Conservation (phyloP, 345 rosid species). For the Rhizophora apiculata region DNA sequence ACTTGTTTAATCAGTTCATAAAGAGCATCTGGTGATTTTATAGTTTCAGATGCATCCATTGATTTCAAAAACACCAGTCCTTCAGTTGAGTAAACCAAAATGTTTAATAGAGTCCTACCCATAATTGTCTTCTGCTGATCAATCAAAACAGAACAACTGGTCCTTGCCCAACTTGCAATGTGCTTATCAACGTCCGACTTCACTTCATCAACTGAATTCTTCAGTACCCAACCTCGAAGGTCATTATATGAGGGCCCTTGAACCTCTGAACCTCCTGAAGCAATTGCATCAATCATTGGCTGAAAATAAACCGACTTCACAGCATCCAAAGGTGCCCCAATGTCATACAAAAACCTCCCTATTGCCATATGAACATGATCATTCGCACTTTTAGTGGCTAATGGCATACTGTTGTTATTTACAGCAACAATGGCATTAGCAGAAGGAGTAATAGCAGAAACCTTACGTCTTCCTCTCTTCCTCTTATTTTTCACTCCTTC, state of each 20-base stretch:
- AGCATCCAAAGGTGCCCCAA: slow-evolving; percentile 57
- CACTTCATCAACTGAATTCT: slow-evolving; percentile 17
- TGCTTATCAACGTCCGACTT: slow-evolving; percentile 12
- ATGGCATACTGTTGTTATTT: slow-evolving; percentile 8
- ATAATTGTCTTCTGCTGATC: slow-evolving; percentile 16
- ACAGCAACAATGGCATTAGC: slow-evolving; percentile 14
- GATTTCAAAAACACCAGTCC: slow-evolving; percentile 26
- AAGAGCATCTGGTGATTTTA: slow-evolving; percentile 23
- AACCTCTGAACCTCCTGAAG: slow-evolving; percentile 15
- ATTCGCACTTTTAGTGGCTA: slow-evolving; percentile 37
- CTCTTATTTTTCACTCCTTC: slow-evolving; percentile 38
- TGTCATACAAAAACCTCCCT: slow-evolving; percentile 67
- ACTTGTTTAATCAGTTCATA: slow-evolving; percentile 21
- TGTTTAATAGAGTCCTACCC: slow-evolving; percentile 23
- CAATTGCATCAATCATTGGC: slow-evolving; percentile 26
- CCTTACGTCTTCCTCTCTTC: slow-evolving; percentile 43
- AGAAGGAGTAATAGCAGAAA: slow-evolving; percentile 26
- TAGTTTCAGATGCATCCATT: slow-evolving; percentile 24
- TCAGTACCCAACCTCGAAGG: slow-evolving; percentile 21
- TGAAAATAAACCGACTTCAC: slow-evolving; percentile 18
- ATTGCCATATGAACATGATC: slow-evolving; percentile 46
- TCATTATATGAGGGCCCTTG: slow-evolving; percentile 16
- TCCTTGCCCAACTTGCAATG: slow-evolving; percentile 13
- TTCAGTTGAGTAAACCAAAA: slow-evolving; percentile 22
- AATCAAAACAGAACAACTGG: slow-evolving; percentile 29